Percentiles rank a stretch among this genome's conserved stretches.
Conservation (phyloP, 2,329 filamentous ascomycete genomes). For the Colletotrichum cordylinicola region DNA sequence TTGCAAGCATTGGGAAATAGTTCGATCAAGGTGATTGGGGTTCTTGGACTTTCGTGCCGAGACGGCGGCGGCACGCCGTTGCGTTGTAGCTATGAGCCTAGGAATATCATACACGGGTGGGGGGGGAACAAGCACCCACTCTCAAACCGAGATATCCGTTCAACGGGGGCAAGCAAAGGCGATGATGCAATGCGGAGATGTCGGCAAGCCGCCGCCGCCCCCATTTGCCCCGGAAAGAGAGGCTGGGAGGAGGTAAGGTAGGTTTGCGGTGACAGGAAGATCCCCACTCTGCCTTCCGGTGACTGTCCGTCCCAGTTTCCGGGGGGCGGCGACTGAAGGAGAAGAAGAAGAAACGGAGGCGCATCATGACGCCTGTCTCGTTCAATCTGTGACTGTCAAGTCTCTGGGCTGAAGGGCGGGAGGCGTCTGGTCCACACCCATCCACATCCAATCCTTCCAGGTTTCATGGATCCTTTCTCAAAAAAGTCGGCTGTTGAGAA, state of each 20-base stretch:
- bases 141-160: not conserved
- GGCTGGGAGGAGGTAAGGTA: not conserved
- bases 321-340: not conserved
- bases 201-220: not conserved
- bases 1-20: not conserved
- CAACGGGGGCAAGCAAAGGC: not conserved
- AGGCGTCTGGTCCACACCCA: not conserved
- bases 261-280: not conserved
- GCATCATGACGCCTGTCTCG: constrained; percentile 1
- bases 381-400: not conserved
- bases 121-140: not conserved
- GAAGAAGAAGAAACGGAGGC: not conserved
- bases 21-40: not conserved
- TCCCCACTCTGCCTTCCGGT: not conserved
- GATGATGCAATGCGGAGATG: constrained; percentile 20
- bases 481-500: not conserved
- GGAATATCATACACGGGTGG: not conserved
- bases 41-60: not conserved
- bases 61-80: not conserved
- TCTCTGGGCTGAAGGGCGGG: not conserved
- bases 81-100: not conserved
- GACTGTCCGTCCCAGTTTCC: not conserved
- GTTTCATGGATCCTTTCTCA: not conserved
- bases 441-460: not conserved
- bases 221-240: constrained; percentile 3